Evolutionary conservation across 768 basidiomycete species (phyloP), one percentile per base, ranked within the genome.

Genomic region (Boletus rubropictus): DNA sequence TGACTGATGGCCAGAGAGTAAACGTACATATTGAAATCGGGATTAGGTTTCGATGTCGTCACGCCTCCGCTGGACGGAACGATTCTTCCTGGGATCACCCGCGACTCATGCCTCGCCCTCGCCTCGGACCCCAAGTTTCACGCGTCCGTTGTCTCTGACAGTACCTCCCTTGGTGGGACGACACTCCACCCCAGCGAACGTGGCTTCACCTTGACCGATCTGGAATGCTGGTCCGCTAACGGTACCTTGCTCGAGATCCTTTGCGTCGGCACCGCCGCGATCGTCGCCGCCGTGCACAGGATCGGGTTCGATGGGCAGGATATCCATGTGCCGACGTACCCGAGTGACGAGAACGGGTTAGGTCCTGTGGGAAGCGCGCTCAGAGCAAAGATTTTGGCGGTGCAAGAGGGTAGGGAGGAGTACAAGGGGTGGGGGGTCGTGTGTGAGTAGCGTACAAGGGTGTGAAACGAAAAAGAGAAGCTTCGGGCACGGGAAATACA

Each of bases 1-100:
- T 32, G 24, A 24, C 7, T 24, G 24, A 4, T 24, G 4, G 24
- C 24, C 24, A 24, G 7, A 7, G 24, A 3, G 7, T 24, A 24
- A 24, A 24, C 24, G n/a, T 5, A 5, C 15, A 7, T 7, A n/a
- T n/a, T n/a, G 7, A 8, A 29, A 5, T 14, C 1, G 15, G 32
- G 3, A n/a, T 12, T 38, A 46, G 46, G 72, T n/a, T 64, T 80
- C 49, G 91, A 97, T 63, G 74, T 96, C 44, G 74, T 90, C 52
- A 96, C 95, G 1, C 89, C 94, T 2, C 86, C 90, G 12, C 70
- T 96, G 50, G 90, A 88, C 62, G 92, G 93, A 41, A 86, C 89
- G 68, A 90, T 97, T 58, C 79, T 98, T 2, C 92, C 93, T 2
- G 91, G 94, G 37, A 81, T 97, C 21, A 96, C 93, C 7, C 82